Conservation (phyloP, 192 early-diverging fungal genomes). For the Backusella parvicylindrica region DNA sequence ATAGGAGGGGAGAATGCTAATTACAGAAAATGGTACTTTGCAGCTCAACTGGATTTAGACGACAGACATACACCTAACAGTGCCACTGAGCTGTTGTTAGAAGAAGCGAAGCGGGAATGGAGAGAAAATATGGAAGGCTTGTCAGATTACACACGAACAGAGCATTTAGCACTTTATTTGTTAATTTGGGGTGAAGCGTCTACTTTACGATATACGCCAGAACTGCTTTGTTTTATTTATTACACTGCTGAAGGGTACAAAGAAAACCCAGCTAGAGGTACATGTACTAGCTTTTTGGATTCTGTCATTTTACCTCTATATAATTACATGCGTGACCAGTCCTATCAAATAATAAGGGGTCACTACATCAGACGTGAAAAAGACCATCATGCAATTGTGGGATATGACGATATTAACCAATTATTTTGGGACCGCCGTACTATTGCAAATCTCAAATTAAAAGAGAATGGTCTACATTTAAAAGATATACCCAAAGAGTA, state of each 20-base stretch:
- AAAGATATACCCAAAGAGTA: conserved; percentile 52
- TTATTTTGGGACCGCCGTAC: conserved; percentile 60
- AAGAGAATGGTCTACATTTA: conserved; percentile 44
- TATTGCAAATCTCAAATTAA: conserved; percentile 46
- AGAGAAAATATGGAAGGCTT: conserved; percentile 54
- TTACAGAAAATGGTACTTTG: conserved; percentile 68
- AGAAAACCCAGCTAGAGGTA: conserved; percentile 12
- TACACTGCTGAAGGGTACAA: conserved; percentile 49
- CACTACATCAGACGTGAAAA: conserved; percentile 60
- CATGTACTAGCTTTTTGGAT: conserved; percentile 56
- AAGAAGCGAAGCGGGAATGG: conserved; percentile 46
- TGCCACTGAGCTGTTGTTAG: conserved; percentile 14
- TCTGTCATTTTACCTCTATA: conserved; percentile 60
- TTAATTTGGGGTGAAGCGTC: conserved; percentile 66
- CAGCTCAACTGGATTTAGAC: conserved; percentile 59
- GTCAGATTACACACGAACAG: conserved; percentile 54
- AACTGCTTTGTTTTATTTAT: conserved; percentile 65
- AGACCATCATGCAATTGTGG: conserved; percentile 62
- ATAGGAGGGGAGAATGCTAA: conserved; percentile 66
- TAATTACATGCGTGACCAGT: conserved; percentile 58
- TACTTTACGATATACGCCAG: conserved; percentile 60
- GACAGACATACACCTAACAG: neutral
- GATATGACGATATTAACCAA: conserved; percentile 73
- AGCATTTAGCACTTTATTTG: conserved; percentile 59
- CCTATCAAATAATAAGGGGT: conserved; percentile 56